Percentiles rank a stretch among this genome's conserved stretches.
Conservation (phyloP, 768 basidiomycete genomes). For the Leccinum aurantiacum region DNA sequence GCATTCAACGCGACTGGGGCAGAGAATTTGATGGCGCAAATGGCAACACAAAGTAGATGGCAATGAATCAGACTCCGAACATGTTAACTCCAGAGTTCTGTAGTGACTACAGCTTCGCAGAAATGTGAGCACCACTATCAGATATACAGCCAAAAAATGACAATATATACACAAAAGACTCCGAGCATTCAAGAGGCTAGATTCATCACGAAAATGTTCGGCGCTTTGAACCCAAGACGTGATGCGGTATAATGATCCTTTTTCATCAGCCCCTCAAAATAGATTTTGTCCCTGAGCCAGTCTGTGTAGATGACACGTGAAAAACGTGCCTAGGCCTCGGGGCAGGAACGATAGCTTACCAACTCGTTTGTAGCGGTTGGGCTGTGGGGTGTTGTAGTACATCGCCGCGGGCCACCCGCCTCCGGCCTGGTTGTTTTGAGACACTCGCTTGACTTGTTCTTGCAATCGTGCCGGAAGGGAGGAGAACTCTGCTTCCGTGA, state of each 20-base stretch:
- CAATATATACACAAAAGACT: constrained; percentile 6
- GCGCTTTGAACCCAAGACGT: constrained; percentile 73
- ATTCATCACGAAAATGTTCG: constrained; percentile 78
- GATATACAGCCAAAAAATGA: constrained; percentile 10
- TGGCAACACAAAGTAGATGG: background rate
- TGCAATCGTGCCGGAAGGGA: constrained; percentile 62
- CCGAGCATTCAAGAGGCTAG: constrained; percentile 41
- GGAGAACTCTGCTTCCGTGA: constrained; percentile 66
- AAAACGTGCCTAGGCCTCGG: background rate
- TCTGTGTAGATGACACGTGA: constrained; percentile 40
- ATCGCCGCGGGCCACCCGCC: constrained; percentile 37
- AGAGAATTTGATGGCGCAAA: constrained; percentile 33
- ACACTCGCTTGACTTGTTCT: constrained; percentile 67
- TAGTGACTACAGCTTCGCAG: background rate
- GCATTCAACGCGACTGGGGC: constrained; percentile 56
- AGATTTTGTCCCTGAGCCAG: constrained; percentile 73
- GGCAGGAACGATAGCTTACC: constrained; percentile 44
- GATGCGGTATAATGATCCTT: constrained; percentile 58
- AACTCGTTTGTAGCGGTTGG: constrained; percentile 56
- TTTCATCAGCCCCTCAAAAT: constrained; percentile 62
- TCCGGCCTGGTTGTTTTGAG: constrained; percentile 38
- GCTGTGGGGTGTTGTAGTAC: constrained; percentile 49
- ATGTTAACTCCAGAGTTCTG: background rate
- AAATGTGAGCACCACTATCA: background rate
- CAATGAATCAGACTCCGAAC: background rate